A percentile compares a stretch with the other conserved stretches of the same genome.
These are phyloP conservation scores for Aspergillus ochraceus DNA, from an alignment of 2,329 filamentous ascomycete species.

Conservation along the genomic window DNA sequence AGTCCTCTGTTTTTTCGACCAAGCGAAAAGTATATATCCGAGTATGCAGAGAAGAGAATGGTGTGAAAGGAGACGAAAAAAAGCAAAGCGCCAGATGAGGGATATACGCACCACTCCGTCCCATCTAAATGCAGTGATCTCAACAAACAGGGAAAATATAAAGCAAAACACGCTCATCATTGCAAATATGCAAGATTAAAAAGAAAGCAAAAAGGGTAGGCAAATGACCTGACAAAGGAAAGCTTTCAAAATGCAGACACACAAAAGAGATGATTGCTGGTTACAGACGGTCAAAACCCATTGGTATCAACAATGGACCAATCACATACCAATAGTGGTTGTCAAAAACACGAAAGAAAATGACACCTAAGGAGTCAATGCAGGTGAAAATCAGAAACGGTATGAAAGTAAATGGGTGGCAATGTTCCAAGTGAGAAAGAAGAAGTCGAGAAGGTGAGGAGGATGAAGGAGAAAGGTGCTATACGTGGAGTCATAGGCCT, in stretches of 20 bases:
- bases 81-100: constrained; percentile 22
- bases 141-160: constrained; percentile 16
- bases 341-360: constrained; percentile 28
- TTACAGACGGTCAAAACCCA: constrained; percentile 9
- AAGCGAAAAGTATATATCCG: constrained; percentile 10
- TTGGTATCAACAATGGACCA: not conserved
- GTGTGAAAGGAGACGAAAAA: constrained; percentile 7
- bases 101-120: constrained; percentile 29
- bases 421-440: not conserved
- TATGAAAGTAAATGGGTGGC: not conserved
- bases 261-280: constrained; percentile 17
- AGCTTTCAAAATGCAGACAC: constrained; percentile 20
- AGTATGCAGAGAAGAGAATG: constrained; percentile 4
- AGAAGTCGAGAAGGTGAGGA: not conserved
- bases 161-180: constrained; percentile 25
- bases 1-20: constrained; percentile 6
- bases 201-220: constrained; percentile 12
- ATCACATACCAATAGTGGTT: constrained; percentile 22
- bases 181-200: constrained; percentile 26
- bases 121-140: constrained; percentile 32
- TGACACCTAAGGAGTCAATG: constrained; percentile 14
- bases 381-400: constrained; percentile 16
- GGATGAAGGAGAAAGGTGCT: not conserved
- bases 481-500: constrained; percentile 17
- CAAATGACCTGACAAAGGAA: constrained; percentile 21